Evolutionary conservation across 306 rosid genomes (phyloP).

Genomic region (Vigna angularis): DNA sequence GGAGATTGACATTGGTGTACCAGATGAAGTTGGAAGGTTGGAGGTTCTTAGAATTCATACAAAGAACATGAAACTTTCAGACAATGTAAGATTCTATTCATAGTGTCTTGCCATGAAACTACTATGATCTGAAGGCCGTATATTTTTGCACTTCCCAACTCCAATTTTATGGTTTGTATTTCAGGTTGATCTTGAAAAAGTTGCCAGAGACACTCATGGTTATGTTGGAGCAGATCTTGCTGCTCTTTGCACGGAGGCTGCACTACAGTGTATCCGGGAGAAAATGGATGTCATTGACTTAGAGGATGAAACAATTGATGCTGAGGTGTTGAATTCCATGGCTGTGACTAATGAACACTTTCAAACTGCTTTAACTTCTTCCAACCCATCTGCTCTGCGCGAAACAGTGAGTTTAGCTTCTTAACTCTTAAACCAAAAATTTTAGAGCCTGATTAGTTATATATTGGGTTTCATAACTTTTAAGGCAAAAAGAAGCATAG

Average conservation of each 20-base stretch:
- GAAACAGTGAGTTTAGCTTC: conserved; percentile 67
- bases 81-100: conserved; percentile 53
- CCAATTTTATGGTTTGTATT: neutral
- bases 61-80: conserved; percentile 77
- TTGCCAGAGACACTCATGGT: conserved; percentile 71
- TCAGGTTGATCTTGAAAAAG: conserved; percentile 79
- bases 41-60: conserved; percentile 76
- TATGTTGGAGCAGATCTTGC: conserved; percentile 77
- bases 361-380: conserved; percentile 62
- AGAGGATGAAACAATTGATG: conserved; percentile 77
- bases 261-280: conserved; percentile 76
- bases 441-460: neutral
- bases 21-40: conserved; percentile 76
- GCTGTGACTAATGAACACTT: conserved; percentile 70
- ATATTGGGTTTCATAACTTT: conserved; percentile 3
- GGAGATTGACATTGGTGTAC: conserved; percentile 77
- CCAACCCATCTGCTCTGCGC: conserved; percentile 78
- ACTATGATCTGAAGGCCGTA: conserved; percentile 19
- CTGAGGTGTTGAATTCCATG: conserved; percentile 76
- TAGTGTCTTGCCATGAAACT: neutral
- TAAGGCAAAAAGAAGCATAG: neutral
- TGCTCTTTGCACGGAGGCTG: conserved; percentile 77
- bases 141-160: neutral
- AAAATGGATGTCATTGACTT: conserved; percentile 75
- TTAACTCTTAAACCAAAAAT: neutral